Base-by-base conservation (phyloP, 2,329 filamentous ascomycete genomes). In the Trichoderma lentiforme region DNA sequence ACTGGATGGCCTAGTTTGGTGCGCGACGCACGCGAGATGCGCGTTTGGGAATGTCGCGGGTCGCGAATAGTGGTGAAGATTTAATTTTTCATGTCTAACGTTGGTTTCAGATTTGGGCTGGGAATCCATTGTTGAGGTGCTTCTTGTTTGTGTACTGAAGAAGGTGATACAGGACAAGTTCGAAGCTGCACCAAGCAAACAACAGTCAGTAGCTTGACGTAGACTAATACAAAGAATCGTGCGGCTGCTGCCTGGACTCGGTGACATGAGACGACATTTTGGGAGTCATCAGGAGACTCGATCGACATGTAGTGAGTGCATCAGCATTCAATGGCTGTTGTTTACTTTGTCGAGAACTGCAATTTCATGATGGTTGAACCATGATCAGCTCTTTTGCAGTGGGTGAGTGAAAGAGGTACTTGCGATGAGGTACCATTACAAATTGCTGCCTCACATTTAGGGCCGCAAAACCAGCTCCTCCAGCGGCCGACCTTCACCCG, bases 401-500 rank as follows among this genome's bases (percentile, higher is more conserved):
- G 32, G 21, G 6, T 24, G 30, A 24, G 21, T 24, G 30, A 24
- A 14, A 26, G 15, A n/a, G 34, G 57, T 60, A 34, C 57, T n/a
- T 9, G 3, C 1, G 11, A 18, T 6, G 18, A 34, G 18, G 34
- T 63, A 43, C 21, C n/a, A 2, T 34, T 18, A 6, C 7, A 24
- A 64, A 7, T 26, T 53, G 62, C 15, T 47, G 70, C 70, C 70
- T 72, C 18, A 68, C 4, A 43, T 62, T 18, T 63, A 21, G 66
- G 70, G 70, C 70, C 26, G n/a, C 26, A 21, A 21, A 62, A 21
- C 4, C 28, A 34, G 36, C 47, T n/a, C 58, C 30, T 11, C 32
- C 2, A 1, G 6, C 43, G 64, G 26, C 71, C 71, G 71, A 57
- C 71, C 53, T 73, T 73, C 39, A 56, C 61, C 71, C 71, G 71